phyloP scores from a whole-genome alignment of 2,329 filamentous ascomycete genomes.

The Penicillium hesseltinei region DNA sequence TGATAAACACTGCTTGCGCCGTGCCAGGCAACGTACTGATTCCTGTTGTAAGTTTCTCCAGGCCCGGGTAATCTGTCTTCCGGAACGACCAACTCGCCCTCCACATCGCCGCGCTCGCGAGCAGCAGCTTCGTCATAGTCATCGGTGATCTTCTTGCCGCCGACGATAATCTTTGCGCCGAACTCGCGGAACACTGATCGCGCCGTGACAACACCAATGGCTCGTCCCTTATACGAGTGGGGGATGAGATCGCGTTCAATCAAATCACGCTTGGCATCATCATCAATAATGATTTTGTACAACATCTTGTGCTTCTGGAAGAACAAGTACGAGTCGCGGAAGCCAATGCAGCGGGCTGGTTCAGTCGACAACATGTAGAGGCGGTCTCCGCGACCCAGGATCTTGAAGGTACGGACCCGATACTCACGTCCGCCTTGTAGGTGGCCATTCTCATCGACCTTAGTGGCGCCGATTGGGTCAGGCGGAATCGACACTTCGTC shows the following conservation, averaged over 20 bases:
- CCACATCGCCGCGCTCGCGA: slow-evolving; percentile 72
- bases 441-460: slow-evolving; percentile 86
- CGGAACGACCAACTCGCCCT: slow-evolving; percentile 89
- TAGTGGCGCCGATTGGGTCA: slow-evolving; percentile 83
- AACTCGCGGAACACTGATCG: slow-evolving; percentile 97
- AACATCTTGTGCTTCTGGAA: slow-evolving; percentile 97
- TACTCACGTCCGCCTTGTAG: slow-evolving; percentile 85
- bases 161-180: slow-evolving; percentile 88
- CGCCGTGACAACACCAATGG: slow-evolving; percentile 94
- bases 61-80: slow-evolving; percentile 72
- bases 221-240: slow-evolving; percentile 96
- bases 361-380: slow-evolving; percentile 99
- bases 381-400: slow-evolving; percentile 75
- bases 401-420: slow-evolving; percentile 90
- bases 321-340: slow-evolving; percentile 96
- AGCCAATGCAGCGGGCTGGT: slow-evolving; percentile 92
- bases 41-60: slow-evolving; percentile 95
- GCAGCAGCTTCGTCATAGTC: slow-evolving; percentile 83
- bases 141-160: slow-evolving; percentile 78
- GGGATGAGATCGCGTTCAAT: slow-evolving; percentile 95
- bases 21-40: slow-evolving; percentile 98
- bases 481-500: slow-evolving; percentile 89
- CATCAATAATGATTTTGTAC: slow-evolving; percentile 96
- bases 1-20: slow-evolving; percentile 96
- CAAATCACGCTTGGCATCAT: slow-evolving; percentile 94